A percentile compares a stretch with the other conserved stretches of the same genome.
Evolutionary conservation across 352 stramenopile genomes (phyloP).

Genomic region (Pelagophyceae sp.): DNA sequence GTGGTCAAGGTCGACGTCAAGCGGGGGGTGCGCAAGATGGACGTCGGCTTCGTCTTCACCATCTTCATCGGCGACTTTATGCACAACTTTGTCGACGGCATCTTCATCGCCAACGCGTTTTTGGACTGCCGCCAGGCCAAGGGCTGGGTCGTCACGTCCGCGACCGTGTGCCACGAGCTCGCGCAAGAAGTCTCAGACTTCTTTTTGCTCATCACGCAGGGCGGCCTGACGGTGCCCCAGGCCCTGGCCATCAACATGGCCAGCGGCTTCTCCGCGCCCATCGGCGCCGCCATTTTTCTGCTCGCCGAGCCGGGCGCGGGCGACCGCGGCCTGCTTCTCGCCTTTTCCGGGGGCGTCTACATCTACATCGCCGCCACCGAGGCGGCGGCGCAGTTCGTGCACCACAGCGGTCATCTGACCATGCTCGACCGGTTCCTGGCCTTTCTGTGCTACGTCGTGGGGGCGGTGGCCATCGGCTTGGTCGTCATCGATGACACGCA

Average conservation of each 20-base stretch:
- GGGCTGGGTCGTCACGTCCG: slow-evolving; percentile 50
- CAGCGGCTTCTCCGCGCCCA: slow-evolving; percentile 57
- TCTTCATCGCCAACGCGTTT: slow-evolving; percentile 56
- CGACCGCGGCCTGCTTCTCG: slow-evolving; percentile 60
- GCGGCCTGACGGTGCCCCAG: slow-evolving; percentile 49
- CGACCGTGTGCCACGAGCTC: slow-evolving; percentile 68
- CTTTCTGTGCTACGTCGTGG: slow-evolving; percentile 51
- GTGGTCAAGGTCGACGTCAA: background rate
- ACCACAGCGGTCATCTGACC: slow-evolving; percentile 33
- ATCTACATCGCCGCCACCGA: slow-evolving; percentile 63
- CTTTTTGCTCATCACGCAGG: slow-evolving; percentile 61
- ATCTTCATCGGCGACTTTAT: slow-evolving; percentile 70
- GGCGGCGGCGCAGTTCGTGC: slow-evolving; percentile 47
- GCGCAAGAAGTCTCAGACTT: slow-evolving; percentile 72
- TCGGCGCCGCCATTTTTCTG: slow-evolving; percentile 59
- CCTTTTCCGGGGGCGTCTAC: slow-evolving; percentile 58
- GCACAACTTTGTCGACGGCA: slow-evolving; percentile 75
- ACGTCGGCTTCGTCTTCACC: background rate
- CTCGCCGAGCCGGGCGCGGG: slow-evolving; percentile 48
- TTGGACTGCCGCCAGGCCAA: slow-evolving; percentile 45
- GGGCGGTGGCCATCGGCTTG: slow-evolving; percentile 60
- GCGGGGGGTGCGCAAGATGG: background rate
- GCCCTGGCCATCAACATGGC: slow-evolving; percentile 68
- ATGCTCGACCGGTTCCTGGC: slow-evolving; percentile 7
- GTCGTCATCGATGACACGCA: slow-evolving; percentile 73